Evolutionary conservation across 1,284 basidiomycete species (phyloP).

Genomic region (Stereum hirsutum): DNA sequence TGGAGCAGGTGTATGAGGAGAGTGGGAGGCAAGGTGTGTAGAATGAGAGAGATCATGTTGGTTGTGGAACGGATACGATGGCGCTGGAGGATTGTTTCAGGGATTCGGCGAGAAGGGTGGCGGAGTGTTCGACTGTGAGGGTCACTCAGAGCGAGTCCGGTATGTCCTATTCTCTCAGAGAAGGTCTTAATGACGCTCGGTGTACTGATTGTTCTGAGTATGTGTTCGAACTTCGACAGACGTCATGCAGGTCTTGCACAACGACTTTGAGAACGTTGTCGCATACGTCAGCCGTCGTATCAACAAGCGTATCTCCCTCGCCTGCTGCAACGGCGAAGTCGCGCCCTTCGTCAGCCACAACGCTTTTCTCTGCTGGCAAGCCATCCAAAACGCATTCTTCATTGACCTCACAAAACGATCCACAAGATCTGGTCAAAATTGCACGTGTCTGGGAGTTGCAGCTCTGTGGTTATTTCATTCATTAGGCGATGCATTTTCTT

Average conservation of each 20-base stretch:
- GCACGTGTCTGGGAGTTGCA: slow-evolving; percentile 55
- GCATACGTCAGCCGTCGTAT: slow-evolving; percentile 45
- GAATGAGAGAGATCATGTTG: slow-evolving; percentile 34
- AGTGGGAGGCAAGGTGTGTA: slow-evolving; percentile 24
- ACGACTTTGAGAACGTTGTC: slow-evolving; percentile 52
- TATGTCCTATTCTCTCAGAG: too few relatives aligned
- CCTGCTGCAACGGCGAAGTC: slow-evolving; percentile 41
- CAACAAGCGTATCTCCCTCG: slow-evolving; percentile 34
- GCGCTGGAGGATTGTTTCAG: slow-evolving; percentile 51
- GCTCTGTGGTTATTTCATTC: too few relatives aligned
- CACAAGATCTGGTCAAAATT: slow-evolving; percentile 46
- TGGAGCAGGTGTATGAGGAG: slow-evolving; percentile 32
- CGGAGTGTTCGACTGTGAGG: slow-evolving; percentile 37
- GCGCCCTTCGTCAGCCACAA: slow-evolving; percentile 55
- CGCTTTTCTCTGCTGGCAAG: slow-evolving; percentile 48
- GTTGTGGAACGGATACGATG: slow-evolving; percentile 45
- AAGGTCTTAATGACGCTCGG: too few relatives aligned
- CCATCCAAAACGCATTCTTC: slow-evolving; percentile 41
- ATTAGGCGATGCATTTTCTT: too few relatives aligned
- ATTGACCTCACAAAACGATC: slow-evolving; percentile 32
- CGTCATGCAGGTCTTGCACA: slow-evolving; percentile 46
- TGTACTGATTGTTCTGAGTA: too few relatives aligned
- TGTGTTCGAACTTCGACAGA: too few relatives aligned
- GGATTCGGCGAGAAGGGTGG: slow-evolving; percentile 48
- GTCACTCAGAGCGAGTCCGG: slow-evolving; percentile 42